These are phyloP conservation scores for Haematococcus sp. DNA, from an alignment of 139 green algal species.

Conservation along the genomic window DNA sequence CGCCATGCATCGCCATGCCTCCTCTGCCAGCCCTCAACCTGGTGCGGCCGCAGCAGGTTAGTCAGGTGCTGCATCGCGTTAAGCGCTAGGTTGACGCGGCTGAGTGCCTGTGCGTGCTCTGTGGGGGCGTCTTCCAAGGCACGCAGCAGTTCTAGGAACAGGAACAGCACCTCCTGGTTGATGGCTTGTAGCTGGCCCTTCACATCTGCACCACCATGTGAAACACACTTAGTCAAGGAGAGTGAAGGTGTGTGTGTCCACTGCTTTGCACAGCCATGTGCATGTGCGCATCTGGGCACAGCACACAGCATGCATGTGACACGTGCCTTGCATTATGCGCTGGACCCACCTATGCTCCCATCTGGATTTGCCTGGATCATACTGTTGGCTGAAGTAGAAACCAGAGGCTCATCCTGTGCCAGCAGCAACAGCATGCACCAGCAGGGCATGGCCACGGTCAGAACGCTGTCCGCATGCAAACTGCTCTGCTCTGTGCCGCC, in stretches of 20 bases:
- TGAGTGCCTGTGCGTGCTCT: conserved; percentile 26
- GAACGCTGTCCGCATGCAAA: too few species aligned
- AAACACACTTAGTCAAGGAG: too few species aligned
- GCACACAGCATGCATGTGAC: neutral
- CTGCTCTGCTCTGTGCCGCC: too few species aligned
- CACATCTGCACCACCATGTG: conserved; percentile 42
- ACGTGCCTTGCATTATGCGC: neutral
- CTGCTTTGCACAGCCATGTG: too few species aligned
- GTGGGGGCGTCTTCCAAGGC: conserved; percentile 29
- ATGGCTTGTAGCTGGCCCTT: conserved; percentile 42
- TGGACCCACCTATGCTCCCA: conserved; percentile 5
- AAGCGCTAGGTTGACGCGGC: conserved; percentile 26
- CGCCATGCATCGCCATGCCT: too few species aligned
- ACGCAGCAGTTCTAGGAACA: conserved; percentile 46
- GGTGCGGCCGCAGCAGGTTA: conserved; percentile 33
- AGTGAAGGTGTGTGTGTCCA: too few species aligned
- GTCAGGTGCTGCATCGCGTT: conserved; percentile 47
- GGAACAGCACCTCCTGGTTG: conserved; percentile 35
- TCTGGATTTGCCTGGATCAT: conserved; percentile 1
- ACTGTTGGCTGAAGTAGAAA: neutral
- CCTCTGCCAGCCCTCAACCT: conserved; percentile 37
- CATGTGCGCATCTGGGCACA: too few species aligned
- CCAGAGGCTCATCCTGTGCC: conserved; percentile 16
- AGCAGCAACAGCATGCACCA: too few species aligned
- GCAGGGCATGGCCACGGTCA: too few species aligned